Percentiles rank a stretch among this genome's conserved stretches.
Conservation (phyloP, 345 rosid species). For the Pistacia vera region DNA sequence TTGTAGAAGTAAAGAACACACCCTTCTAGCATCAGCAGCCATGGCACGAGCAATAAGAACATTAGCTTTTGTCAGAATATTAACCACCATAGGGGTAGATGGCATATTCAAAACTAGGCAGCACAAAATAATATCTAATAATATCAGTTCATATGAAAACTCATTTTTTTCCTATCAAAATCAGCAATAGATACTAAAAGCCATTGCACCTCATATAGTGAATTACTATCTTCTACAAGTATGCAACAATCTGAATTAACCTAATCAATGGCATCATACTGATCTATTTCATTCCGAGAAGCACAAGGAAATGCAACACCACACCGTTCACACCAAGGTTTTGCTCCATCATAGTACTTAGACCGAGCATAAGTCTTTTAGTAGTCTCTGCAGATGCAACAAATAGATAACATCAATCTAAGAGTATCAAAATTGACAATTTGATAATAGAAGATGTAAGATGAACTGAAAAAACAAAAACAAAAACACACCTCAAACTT, state of each 20-base stretch:
- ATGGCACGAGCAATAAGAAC: conserved; percentile 92
- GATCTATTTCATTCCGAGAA: conserved; percentile 90
- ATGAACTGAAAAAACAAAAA: background rate
- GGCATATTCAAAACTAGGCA: conserved; percentile 91
- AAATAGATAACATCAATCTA: conserved; percentile 5
- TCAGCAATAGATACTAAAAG: background rate
- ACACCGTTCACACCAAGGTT: conserved; percentile 96
- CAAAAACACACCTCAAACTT: conserved; percentile 71
- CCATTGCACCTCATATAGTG: conserved; percentile 14
- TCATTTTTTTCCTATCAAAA: no score
- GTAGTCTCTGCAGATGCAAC: conserved; percentile 73
- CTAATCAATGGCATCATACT: conserved; percentile 83
- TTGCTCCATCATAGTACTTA: conserved; percentile 92
- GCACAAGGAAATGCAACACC: conserved; percentile 97
- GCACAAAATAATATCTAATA: conserved; percentile 13
- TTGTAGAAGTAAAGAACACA: conserved; percentile 33
- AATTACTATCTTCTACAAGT: conserved; percentile 81
- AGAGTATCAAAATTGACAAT: conserved; percentile 14
- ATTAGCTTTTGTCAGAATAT: conserved; percentile 81
- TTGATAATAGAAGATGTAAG: background rate
- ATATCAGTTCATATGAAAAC: no score
- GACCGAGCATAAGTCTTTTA: conserved; percentile 95
- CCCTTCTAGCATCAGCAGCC: conserved; percentile 99
- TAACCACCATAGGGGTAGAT: conserved; percentile 90
- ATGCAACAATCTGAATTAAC: conserved; percentile 84